Conservation (phyloP, 2,329 filamentous ascomycete genomes). For the Alternaria brassicicola region DNA sequence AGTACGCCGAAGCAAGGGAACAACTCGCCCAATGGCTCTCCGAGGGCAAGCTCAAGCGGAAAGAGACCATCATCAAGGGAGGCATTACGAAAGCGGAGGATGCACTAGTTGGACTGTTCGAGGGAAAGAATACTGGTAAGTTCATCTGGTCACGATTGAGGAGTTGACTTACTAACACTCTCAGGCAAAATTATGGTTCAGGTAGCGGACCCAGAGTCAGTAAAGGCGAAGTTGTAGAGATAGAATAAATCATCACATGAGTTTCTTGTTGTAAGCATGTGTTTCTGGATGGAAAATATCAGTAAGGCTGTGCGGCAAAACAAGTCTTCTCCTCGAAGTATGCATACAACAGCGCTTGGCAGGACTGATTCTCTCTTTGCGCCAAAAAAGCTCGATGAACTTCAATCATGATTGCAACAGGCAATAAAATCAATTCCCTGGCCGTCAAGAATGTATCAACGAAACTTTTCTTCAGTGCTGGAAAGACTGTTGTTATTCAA, state of each 20-base stretch:
- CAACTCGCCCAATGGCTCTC: conserved; percentile 71
- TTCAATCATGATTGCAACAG: too few relatives aligned
- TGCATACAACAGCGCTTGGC: too few relatives aligned
- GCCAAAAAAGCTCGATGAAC: too few relatives aligned
- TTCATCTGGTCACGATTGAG: conserved; percentile 9
- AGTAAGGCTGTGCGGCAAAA: too few relatives aligned
- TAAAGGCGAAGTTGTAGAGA: conserved; percentile 46
- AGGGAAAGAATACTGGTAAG: conserved; percentile 73
- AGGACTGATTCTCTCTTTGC: too few relatives aligned
- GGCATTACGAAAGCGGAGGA: conserved; percentile 68
- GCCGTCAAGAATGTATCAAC: too few relatives aligned
- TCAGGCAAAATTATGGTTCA: conserved; percentile 62
- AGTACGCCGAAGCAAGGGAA: conserved; percentile 63
- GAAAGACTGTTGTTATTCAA: too few relatives aligned
- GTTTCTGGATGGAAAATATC: not conserved
- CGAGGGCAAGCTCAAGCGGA: conserved; percentile 72
- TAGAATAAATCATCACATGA: not conserved
- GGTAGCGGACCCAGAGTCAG: conserved; percentile 49
- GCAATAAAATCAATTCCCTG: too few relatives aligned
- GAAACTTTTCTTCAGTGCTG: too few relatives aligned
- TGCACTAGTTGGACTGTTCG: conserved; percentile 68
- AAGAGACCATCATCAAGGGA: conserved; percentile 73
- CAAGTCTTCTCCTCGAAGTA: too few relatives aligned
- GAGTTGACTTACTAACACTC: conserved; percentile 13
- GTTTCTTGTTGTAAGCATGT: not conserved